A percentile compares a stretch with the other conserved stretches of the same genome.
Conservation (phyloP, 75 land plant species). For the Isoetes taiwanensis region DNA sequence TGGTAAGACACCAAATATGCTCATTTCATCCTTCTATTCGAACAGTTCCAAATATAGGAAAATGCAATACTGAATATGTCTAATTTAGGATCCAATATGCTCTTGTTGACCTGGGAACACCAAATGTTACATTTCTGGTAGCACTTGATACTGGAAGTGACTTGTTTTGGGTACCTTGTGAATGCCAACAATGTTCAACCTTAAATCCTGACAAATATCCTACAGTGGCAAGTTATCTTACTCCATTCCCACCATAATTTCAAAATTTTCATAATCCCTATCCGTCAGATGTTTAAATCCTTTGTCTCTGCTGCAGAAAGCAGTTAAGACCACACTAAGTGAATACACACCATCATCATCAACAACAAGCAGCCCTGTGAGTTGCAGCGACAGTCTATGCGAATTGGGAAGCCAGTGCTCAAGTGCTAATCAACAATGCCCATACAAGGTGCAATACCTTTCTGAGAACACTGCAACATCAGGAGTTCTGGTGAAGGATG, state of each 20-base stretch:
- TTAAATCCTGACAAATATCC: too few relatives aligned
- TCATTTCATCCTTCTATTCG: neutral
- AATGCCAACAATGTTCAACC: constrained; percentile 71
- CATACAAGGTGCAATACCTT: constrained; percentile 1
- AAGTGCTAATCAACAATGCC: too few relatives aligned
- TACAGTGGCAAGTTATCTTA: too few relatives aligned
- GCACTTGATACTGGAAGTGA: constrained; percentile 91
- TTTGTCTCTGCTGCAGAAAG: too few relatives aligned
- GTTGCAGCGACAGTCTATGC: constrained; percentile 51
- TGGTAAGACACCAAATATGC: constrained; percentile 23
- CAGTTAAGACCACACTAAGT: too few relatives aligned
- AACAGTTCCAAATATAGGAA: neutral
- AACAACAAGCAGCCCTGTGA: constrained; percentile 46
- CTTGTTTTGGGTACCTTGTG: constrained; percentile 79
- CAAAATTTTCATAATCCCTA: too few relatives aligned
- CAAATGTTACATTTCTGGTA: constrained; percentile 66
- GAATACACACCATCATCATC: constrained; percentile 49
- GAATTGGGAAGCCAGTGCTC: too few relatives aligned
- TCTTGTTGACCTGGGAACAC: constrained; percentile 76
- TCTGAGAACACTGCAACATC: constrained; percentile 3
- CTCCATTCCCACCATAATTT: too few relatives aligned
- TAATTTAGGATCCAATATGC: constrained; percentile 66
- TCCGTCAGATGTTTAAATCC: too few relatives aligned
- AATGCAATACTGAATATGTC: neutral
- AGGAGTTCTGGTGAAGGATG: constrained; percentile 1